Percentiles rank a stretch among this genome's conserved stretches.
Evolutionary conservation across 164 flowering plant species (phyloP).

Genomic region (Stephania yunnanensis): DNA sequence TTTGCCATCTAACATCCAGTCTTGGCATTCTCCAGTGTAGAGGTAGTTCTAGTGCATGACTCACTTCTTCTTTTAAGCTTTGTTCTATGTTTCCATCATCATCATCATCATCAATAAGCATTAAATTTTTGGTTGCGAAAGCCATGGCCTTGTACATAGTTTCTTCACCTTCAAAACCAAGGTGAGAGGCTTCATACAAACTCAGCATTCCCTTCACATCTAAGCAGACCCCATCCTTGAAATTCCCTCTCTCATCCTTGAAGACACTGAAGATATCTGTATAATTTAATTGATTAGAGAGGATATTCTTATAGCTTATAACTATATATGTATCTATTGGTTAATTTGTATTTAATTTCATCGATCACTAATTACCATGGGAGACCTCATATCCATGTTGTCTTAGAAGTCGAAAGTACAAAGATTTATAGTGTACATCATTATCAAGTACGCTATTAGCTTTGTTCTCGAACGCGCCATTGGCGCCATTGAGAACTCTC

Average conservation of each 20-base stretch:
- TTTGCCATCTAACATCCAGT: slow-evolving; percentile 32
- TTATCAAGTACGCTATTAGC: too few species aligned
- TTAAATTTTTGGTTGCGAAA: too few species aligned
- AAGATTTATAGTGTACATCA: too few species aligned
- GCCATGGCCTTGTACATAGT: too few species aligned
- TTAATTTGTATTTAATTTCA: too few species aligned
- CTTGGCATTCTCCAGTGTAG: slow-evolving; percentile 30
- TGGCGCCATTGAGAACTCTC: background rate
- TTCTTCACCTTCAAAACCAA: too few species aligned
- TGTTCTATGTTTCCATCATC: slow-evolving; percentile 12
- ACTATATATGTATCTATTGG: too few species aligned
- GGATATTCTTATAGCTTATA: too few species aligned
- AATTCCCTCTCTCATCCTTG: slow-evolving; percentile 25
- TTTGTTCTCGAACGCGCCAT: background rate
- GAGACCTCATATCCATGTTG: slow-evolving; percentile 5
- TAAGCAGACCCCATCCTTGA: slow-evolving; percentile 5
- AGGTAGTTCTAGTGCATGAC: slow-evolving; percentile 33
- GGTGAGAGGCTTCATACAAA: slow-evolving; percentile 38
- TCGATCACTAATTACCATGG: slow-evolving; percentile 3
- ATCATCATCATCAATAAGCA: slow-evolving; percentile 6
- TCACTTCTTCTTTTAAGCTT: slow-evolving; percentile 11
- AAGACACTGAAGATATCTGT: slow-evolving; percentile 28
- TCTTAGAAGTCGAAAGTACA: slow-evolving; percentile 8
- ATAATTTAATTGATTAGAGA: background rate
- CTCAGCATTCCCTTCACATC: slow-evolving; percentile 27